Evolutionary conservation across 2,329 filamentous ascomycete species (phyloP).

Genomic region (Alternaria rosae): DNA sequence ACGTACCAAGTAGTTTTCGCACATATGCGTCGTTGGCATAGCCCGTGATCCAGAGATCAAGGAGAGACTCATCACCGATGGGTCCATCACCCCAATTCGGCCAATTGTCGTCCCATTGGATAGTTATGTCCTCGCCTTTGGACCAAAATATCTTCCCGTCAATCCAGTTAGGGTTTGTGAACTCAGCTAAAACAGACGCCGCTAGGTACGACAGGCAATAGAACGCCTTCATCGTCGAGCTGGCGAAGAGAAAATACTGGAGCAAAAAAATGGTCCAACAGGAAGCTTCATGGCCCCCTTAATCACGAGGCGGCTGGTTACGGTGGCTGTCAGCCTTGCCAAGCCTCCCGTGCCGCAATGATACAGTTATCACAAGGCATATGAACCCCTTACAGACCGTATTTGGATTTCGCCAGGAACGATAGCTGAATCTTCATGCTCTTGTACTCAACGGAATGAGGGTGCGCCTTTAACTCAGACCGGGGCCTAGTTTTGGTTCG

Average conservation of each 20-base stretch:
- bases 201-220: neutral
- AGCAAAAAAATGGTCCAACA: neutral
- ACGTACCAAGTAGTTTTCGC: neutral
- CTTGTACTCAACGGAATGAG: no score
- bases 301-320: neutral
- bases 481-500: no score
- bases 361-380: neutral
- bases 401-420: neutral
- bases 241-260: neutral
- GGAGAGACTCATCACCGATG: neutral
- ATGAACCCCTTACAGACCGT: neutral
- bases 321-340: neutral
- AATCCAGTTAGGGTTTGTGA: neutral
- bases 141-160: neutral
- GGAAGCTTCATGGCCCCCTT: neutral
- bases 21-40: neutral
- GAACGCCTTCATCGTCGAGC: neutral
- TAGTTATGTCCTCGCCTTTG: neutral
- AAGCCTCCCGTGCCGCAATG: neutral
- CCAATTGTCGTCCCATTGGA: neutral
- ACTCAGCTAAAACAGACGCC: neutral
- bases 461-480: no score
- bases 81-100: neutral
- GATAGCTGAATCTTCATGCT: no score
- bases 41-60: neutral